Evolutionary conservation across 306 rosid genomes (phyloP), one percentile per base, ranked within the genome.

Genomic region (Ziziphus jujuba): DNA sequence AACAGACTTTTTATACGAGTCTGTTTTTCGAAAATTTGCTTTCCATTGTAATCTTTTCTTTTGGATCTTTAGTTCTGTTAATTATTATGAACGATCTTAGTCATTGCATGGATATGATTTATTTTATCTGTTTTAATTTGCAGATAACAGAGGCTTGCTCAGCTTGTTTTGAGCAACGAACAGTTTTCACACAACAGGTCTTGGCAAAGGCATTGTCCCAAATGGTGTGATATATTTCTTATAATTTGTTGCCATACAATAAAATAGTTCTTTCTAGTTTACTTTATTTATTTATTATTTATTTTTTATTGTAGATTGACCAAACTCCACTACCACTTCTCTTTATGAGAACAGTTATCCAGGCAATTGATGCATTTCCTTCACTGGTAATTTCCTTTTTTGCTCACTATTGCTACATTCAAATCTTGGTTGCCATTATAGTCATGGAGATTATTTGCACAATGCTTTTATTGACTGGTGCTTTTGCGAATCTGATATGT

Each of bases 301-400:
- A n/a, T 71, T 48, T 28, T 57, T 43, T 35, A 70, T 78, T 82
- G 70, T 89, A 88, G 96, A 97, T 90, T 61, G 96, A 95, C 71
- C 96, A 90, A 86, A 90, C 91, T 77, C 97, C 97, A 2, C 69
- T 95, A 56, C 99, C 99, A 65, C 89, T 95, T 63, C 99, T 95
- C 69, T 95, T 95, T 86, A 95, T 95, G 99, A 82, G 99, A 84
- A 95, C 99, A 33, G 91, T 95, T 67, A 90, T 95, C 77, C 99
- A 95, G 82, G 93, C 99, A 49, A 87, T 95, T 68, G 99, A 95
- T 79, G 99, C 97, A 69, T 95, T 90, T 82, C 99, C 97, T 56
- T 75, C 89, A 19, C 75, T 95, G 91, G 99, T 95, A 85, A 75
- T 44, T 62, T 76, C 25, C 55, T 22, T 58, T 47, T 36, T 67